Percentiles rank a stretch among this genome's conserved stretches.
Evolutionary conservation across 2,329 filamentous ascomycete species (phyloP).

Genomic region (Pseudogymnoascus sp.): DNA sequence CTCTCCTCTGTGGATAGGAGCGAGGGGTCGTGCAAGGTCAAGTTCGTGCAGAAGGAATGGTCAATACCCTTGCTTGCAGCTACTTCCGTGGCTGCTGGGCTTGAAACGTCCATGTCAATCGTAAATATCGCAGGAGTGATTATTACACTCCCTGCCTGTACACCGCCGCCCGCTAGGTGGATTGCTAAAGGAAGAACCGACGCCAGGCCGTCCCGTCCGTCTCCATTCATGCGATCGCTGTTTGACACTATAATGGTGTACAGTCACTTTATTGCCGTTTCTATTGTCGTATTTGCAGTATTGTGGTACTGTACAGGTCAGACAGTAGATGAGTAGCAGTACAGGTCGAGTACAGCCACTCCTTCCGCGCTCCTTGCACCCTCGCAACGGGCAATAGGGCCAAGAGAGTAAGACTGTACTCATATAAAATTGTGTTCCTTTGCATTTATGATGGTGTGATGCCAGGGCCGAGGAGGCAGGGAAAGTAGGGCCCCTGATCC

Average conservation of each 20-base stretch:
- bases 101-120: slow-evolving; percentile 3
- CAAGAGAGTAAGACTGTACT: slow-evolving; percentile 3
- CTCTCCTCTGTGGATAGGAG: not conserved
- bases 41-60: not conserved
- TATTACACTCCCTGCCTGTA: not conserved
- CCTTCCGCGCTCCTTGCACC: not conserved
- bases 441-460: slow-evolving; percentile 6
- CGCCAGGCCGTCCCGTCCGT: slow-evolving; percentile 1
- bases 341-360: not conserved
- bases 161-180: not conserved
- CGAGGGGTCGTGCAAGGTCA: slow-evolving; percentile 1
- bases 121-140: not conserved
- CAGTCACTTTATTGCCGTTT: not conserved
- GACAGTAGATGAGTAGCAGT: not conserved
- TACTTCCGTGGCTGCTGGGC: not conserved
- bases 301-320: not conserved
- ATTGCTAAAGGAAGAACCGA: slow-evolving; percentile 4
- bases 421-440: not conserved
- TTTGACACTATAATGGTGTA: slow-evolving; percentile 3
- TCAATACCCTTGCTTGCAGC: not conserved
- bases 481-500: not conserved
- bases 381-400: not conserved
- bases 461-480: not conserved
- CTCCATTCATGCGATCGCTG: not conserved
- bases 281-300: not conserved